Evolutionary conservation across 345 rosid genomes (phyloP).

Genomic region (Isatis tinctoria): DNA sequence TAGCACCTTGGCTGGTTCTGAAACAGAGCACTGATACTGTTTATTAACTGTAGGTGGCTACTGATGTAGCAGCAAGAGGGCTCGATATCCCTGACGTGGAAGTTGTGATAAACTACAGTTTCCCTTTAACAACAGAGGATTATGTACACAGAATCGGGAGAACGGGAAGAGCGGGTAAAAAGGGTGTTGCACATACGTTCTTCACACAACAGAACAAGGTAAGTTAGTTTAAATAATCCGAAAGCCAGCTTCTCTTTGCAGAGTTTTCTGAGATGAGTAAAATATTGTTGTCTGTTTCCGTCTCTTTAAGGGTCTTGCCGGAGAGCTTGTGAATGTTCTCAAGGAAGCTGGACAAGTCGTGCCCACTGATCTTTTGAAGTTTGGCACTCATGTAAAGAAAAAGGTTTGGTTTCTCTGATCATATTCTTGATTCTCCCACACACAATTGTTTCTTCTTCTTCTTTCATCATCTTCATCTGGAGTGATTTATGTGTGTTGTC

Average conservation of each 20-base stretch:
- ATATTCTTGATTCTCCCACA: neutral
- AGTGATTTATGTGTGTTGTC: constrained; percentile 10
- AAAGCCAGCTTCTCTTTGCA: neutral
- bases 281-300: neutral
- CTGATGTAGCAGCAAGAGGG: constrained; percentile 98
- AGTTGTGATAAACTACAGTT: constrained; percentile 92
- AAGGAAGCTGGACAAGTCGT: constrained; percentile 87
- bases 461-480: neutral
- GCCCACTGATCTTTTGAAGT: constrained; percentile 76
- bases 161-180: constrained; percentile 97
- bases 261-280: neutral
- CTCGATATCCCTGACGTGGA: constrained; percentile 93
- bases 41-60: constrained; percentile 59
- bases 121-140: constrained; percentile 92
- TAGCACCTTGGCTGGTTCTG: neutral
- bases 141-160: constrained; percentile 94
- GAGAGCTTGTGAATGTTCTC: constrained; percentile 93
- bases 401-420: constrained; percentile 42
- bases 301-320: constrained; percentile 67
- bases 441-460: neutral
- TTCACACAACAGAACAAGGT: constrained; percentile 89
- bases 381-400: constrained; percentile 94
- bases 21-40: constrained; percentile 13
- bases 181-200: constrained; percentile 96
- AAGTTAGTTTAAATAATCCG: neutral